These are phyloP conservation scores for Eucalyptus pumila DNA, from an alignment of 345 rosid genomes.

Conservation along the genomic window DNA sequence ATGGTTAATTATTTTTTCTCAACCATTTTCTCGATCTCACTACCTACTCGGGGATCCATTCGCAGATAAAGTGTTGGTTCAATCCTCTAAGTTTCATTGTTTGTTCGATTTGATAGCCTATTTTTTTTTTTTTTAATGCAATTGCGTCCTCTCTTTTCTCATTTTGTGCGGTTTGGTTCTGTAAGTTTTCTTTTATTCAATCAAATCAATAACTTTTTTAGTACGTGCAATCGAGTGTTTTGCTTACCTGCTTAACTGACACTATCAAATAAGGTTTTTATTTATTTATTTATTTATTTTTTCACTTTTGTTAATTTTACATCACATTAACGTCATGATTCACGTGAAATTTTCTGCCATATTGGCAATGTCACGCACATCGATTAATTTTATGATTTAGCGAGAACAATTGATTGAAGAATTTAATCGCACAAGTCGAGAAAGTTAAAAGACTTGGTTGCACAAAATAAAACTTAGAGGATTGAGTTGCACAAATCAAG, in stretches of 20 bases:
- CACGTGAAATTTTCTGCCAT: neutral
- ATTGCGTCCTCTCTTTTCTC: neutral
- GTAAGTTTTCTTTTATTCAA: neutral
- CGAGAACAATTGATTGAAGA: rapidly evolving
- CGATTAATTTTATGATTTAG: neutral
- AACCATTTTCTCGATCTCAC: neutral
- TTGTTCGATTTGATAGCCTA: too few species aligned
- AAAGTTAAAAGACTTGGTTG: too few species aligned
- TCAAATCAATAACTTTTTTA: neutral
- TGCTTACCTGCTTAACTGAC: neutral
- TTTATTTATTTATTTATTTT: too few species aligned
- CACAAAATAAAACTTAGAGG: neutral
- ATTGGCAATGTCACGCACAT: neutral
- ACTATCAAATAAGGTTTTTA: neutral
- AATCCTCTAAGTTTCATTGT: too few species aligned
- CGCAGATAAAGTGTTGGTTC: too few species aligned
- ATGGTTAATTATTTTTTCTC: neutral
- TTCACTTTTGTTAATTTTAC: neutral
- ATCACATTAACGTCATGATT: neutral
- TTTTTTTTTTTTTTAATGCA: too few species aligned
- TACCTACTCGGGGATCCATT: too few species aligned
- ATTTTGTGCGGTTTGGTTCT: neutral
- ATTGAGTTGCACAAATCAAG: neutral
- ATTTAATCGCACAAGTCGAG: neutral
- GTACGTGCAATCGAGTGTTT: neutral